Conservation (phyloP, 768 basidiomycete genomes). For the Suillus sp. region DNA sequence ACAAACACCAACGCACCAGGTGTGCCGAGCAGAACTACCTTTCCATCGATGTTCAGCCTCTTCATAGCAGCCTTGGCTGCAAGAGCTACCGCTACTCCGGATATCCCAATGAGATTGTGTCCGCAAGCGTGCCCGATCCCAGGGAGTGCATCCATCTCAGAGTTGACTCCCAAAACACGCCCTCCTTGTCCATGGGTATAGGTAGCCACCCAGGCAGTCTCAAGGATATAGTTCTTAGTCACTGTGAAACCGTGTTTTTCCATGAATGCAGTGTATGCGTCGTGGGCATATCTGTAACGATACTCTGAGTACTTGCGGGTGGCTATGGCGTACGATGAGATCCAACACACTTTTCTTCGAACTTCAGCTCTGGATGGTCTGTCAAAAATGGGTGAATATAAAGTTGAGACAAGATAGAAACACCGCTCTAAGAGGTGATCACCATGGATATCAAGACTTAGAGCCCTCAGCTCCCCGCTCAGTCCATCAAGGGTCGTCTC, state of each 20-base stretch:
- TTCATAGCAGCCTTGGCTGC: conserved; percentile 60
- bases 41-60: conserved; percentile 60
- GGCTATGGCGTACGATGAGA: background rate
- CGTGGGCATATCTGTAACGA: conserved; percentile 58
- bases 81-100: conserved; percentile 65
- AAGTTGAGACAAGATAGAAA: background rate
- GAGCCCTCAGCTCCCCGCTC: conserved; percentile 51
- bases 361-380: conserved; percentile 77
- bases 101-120: conserved; percentile 74
- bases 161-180: conserved; percentile 70
- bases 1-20: conserved; percentile 48
- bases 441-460: conserved; percentile 80
- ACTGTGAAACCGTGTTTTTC: conserved; percentile 61
- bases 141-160: conserved; percentile 65
- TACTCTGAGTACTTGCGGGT: background rate
- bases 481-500: conserved; percentile 55
- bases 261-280: conserved; percentile 67
- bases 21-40: conserved; percentile 67
- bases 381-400: conserved; percentile 5
- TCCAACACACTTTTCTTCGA: conserved; percentile 60
- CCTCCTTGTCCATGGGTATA: conserved; percentile 63
- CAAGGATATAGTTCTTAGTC: conserved; percentile 54
- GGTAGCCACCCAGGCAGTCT: conserved; percentile 70
- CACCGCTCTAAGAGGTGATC: background rate
- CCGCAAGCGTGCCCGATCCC: conserved; percentile 69